Percentiles rank a stretch among this genome's conserved stretches.
These are phyloP conservation scores for Sicyos edulis DNA, from an alignment of 306 rosid species.

Conservation along the genomic window DNA sequence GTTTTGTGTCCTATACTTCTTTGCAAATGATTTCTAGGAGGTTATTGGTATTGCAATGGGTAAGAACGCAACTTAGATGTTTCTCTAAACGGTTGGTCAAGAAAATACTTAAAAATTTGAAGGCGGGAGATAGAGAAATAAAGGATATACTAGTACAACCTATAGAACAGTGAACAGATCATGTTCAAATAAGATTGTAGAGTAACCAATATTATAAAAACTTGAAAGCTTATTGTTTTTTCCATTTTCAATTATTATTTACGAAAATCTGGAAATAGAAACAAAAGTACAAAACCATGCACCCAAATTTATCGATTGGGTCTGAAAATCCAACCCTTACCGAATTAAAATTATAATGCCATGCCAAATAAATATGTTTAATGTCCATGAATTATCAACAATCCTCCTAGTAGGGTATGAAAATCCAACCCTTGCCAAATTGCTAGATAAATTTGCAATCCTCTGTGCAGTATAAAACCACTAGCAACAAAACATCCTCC, in stretches of 20 bases:
- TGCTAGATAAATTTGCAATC: too few relatives aligned
- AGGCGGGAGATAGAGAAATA: background rate
- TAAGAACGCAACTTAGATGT: background rate
- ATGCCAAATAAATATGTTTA: background rate
- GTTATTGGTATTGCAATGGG: background rate
- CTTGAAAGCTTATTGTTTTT: background rate
- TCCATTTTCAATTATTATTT: background rate
- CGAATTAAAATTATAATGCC: background rate
- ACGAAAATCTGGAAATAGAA: background rate
- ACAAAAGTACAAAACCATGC: background rate
- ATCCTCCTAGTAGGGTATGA: too few relatives aligned
- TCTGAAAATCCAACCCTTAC: background rate
- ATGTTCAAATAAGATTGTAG: background rate
- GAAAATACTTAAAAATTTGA: background rate
- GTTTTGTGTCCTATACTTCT: background rate
- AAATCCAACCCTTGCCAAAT: too few relatives aligned
- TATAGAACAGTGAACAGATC: too few relatives aligned
- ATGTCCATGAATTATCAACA: background rate
- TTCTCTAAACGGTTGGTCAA: background rate
- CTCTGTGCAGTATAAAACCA: too few relatives aligned
- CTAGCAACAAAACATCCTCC: too few relatives aligned
- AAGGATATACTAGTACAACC: too few relatives aligned
- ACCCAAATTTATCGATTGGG: background rate
- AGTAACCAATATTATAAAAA: background rate
- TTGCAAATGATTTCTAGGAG: background rate